Conservation (phyloP, 1,284 basidiomycete species). For the Wallemia hederae region DNA sequence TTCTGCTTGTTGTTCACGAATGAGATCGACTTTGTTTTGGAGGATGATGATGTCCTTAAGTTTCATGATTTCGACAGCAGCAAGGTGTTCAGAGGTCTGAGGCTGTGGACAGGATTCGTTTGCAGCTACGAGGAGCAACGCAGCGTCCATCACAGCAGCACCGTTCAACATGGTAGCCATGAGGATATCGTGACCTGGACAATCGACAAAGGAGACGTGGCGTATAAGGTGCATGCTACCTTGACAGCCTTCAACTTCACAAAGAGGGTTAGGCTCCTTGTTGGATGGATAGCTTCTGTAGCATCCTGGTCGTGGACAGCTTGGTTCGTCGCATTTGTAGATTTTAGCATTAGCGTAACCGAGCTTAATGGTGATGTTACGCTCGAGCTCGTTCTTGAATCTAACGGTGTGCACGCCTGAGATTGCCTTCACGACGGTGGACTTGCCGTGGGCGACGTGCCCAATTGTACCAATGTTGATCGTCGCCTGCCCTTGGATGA, state of each 20-base stretch:
- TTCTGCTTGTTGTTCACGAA: constrained; percentile 64
- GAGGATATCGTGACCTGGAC: constrained; percentile 24
- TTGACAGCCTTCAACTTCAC: constrained; percentile 74
- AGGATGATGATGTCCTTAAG: constrained; percentile 91
- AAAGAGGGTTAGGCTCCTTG: constrained; percentile 78
- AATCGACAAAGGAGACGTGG: constrained; percentile 84
- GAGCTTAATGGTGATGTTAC: constrained; percentile 98
- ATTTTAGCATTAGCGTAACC: constrained; percentile 97
- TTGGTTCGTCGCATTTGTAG: constrained; percentile 83
- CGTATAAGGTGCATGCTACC: constrained; percentile 63
- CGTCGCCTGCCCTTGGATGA: constrained; percentile 89
- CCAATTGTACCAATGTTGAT: constrained; percentile 82
- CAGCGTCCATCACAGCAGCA: constrained; percentile 96
- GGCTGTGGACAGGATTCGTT: constrained; percentile 98
- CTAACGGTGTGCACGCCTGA: constrained; percentile 96
- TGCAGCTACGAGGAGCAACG: constrained; percentile 72
- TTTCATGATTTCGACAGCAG: constrained; percentile 98
- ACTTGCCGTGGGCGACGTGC: constrained; percentile 96
- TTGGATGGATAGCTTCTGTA: constrained; percentile 77
- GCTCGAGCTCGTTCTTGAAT: constrained; percentile 93
- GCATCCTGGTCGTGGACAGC: constrained; percentile 73
- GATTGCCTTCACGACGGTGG: constrained; percentile 94
- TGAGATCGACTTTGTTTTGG: constrained; percentile 90
- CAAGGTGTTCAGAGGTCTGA: constrained; percentile 92
- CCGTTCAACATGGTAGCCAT: constrained; percentile 99